Percentiles rank a stretch among this genome's conserved stretches.
Evolutionary conservation across 2,329 filamentous ascomycete genomes (phyloP).

Genomic region (Penicillium sp.): DNA sequence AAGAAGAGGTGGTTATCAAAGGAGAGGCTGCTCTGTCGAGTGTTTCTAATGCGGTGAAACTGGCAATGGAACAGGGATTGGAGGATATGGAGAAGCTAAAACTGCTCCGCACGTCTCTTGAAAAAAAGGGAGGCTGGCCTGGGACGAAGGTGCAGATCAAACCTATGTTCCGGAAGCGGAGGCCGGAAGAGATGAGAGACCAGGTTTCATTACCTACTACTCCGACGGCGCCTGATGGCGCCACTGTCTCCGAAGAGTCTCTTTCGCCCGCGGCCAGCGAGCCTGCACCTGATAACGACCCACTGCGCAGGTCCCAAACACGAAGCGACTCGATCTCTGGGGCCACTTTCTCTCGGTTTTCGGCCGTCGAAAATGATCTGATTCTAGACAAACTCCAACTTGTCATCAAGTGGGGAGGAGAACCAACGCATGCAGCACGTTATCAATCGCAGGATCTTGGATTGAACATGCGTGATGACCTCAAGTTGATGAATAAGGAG

Average conservation of each 20-base stretch:
- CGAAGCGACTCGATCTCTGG: slow-evolving; percentile 82
- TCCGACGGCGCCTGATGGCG: slow-evolving; percentile 9
- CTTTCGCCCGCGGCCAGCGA: slow-evolving; percentile 21
- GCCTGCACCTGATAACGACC: slow-evolving; percentile 25
- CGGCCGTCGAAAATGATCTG: slow-evolving; percentile 85
- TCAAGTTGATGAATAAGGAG: slow-evolving; percentile 86
- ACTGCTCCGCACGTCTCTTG: slow-evolving; percentile 75
- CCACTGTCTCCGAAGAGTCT: slow-evolving; percentile 19
- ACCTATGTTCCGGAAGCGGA: slow-evolving; percentile 94
- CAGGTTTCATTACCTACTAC: slow-evolving; percentile 20
- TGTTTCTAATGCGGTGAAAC: slow-evolving; percentile 80
- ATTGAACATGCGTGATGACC: slow-evolving; percentile 90
- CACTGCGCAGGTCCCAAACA: slow-evolving; percentile 49
- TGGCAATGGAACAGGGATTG: slow-evolving; percentile 70
- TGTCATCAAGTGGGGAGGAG: slow-evolving; percentile 98
- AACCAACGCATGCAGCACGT: slow-evolving; percentile 92
- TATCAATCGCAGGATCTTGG: slow-evolving; percentile 95
- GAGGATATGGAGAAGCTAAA: slow-evolving; percentile 87
- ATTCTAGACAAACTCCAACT: slow-evolving; percentile 94
- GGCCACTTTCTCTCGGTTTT: slow-evolving; percentile 87
- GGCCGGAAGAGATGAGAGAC: slow-evolving; percentile 54
- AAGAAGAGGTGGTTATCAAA: slow-evolving; percentile 91
- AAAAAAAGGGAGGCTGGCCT: slow-evolving; percentile 88
- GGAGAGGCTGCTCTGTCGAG: slow-evolving; percentile 84
- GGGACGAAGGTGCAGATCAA: slow-evolving; percentile 99